phyloP scores from a whole-genome alignment of 257 asterid genomes.

The Lycium ferocissimum region DNA sequence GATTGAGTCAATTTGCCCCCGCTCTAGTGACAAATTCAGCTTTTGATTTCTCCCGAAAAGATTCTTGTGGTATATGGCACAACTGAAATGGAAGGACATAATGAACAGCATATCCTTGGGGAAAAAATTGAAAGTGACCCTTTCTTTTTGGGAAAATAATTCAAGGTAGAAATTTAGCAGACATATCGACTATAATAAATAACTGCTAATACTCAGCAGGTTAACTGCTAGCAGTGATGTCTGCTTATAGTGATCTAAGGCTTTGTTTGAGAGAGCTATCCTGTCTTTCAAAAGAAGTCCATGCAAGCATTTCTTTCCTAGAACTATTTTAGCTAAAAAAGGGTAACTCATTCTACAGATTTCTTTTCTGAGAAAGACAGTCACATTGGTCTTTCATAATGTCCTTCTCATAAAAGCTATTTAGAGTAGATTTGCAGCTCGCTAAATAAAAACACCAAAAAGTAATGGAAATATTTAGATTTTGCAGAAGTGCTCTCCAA shows the following conservation, averaged over 20 bases:
- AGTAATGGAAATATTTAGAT: not conserved
- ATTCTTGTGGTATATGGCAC: conserved; percentile 89
- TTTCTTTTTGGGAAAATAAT: conserved; percentile 6
- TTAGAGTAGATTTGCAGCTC: conserved; percentile 14
- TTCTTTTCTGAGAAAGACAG: not conserved
- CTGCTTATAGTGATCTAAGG: not conserved
- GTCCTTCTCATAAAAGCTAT: not conserved
- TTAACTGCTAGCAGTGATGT: not conserved
- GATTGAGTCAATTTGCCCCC: conserved; percentile 95
- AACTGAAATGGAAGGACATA: conserved; percentile 61
- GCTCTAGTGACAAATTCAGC: conserved; percentile 89
- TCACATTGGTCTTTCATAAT: not conserved
- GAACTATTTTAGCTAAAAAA: not conserved
- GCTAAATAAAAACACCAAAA: not conserved
- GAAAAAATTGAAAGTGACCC: not conserved
- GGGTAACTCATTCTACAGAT: not conserved
- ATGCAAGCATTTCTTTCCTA: not conserved
- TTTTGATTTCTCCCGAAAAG: conserved; percentile 96
- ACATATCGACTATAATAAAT: not conserved
- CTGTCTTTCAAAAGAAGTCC: not conserved
- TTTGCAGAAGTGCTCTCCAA: not conserved
- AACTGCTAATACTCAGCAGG: not conserved
- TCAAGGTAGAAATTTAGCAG: not conserved
- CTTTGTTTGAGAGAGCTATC: not conserved
- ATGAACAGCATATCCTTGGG: conserved; percentile 25